Conservation (phyloP, 345 rosid genomes). For the Eucalyptus curtisii region DNA sequence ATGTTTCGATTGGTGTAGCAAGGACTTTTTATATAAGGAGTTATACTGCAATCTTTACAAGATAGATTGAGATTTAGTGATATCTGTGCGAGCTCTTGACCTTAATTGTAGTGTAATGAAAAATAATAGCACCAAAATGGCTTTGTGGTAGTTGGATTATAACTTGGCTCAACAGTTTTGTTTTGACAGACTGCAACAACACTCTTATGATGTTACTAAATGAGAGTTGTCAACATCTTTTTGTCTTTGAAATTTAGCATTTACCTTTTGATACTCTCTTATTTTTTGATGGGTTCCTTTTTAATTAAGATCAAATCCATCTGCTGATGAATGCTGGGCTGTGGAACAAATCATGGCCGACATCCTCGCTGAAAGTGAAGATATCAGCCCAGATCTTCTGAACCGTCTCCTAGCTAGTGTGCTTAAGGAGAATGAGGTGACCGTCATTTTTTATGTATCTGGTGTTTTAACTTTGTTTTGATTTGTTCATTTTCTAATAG, state of each 20-base stretch:
- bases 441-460: background rate
- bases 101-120: background rate
- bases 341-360: constrained; percentile 65
- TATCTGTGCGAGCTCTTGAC: background rate
- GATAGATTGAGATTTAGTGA: background rate
- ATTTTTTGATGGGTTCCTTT: background rate
- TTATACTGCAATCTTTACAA: background rate
- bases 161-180: background rate
- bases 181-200: background rate
- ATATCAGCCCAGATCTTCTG: constrained; percentile 36
- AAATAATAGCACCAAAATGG: background rate
- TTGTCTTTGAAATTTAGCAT: background rate
- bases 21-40: background rate
- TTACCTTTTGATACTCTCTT: background rate
- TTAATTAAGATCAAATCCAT: background rate
- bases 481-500: background rate
- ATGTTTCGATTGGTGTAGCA: background rate
- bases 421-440: constrained; percentile 47
- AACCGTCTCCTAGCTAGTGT: constrained; percentile 36
- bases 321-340: constrained; percentile 8
- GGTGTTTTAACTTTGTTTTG: background rate
- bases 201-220: background rate
- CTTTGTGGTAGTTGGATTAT: background rate
- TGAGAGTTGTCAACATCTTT: background rate
- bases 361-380: constrained; percentile 50